Base-by-base conservation (phyloP, 2,329 filamentous ascomycete species). In the Coniosporium uncinatum region DNA sequence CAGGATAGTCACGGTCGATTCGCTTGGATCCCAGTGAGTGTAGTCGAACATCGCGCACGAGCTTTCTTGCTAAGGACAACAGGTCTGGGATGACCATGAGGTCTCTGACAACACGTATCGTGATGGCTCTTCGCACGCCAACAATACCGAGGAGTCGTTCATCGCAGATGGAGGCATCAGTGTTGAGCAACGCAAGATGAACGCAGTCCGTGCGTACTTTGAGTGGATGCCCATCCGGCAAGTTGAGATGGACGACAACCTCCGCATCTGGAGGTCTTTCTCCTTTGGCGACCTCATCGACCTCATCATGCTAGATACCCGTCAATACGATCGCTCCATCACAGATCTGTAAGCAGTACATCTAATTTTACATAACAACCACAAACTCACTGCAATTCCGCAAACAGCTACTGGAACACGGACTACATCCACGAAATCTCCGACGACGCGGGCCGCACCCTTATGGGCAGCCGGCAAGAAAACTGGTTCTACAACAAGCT, bases 111-210 rank as follows among this genome's bases (percentile, higher is more conserved):
- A 87, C 50, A 76, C 73, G 3, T 86, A 79, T 53, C 69, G 75
- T 19, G 80, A 81, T 51, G 82, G 82, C 1, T 74, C 71, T 6
- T 70, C 73, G 2, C 66, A 69, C 4, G 61, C 83, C 19, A 81
- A 80, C 57, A 86, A 86, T 56, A 83, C 77, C 8, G 80, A 84
- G 51, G 71, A 75, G 5, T 82, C 78, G 0, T 87, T 85, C 60
- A 54, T 78, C 21, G 66, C 72, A 37, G 71, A 77, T 17, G 64
- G 64, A 13, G 63, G 64, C 40, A 70, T 86, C n/a, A 77, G 72
- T 22, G 77, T 85, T n/a, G 82, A 86, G 49, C 78, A 83, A 55
- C 73, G 82, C 47, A 87, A 86, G 65, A 79, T 84, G 69, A 84
- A 86, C 40, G 83, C 81, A 2, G 81, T 87, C 2, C 70, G 83